A percentile compares a stretch with the other conserved stretches of the same genome.
Conservation (phyloP, 164 flowering plant genomes). For the Chloranthus sessilifolius region DNA sequence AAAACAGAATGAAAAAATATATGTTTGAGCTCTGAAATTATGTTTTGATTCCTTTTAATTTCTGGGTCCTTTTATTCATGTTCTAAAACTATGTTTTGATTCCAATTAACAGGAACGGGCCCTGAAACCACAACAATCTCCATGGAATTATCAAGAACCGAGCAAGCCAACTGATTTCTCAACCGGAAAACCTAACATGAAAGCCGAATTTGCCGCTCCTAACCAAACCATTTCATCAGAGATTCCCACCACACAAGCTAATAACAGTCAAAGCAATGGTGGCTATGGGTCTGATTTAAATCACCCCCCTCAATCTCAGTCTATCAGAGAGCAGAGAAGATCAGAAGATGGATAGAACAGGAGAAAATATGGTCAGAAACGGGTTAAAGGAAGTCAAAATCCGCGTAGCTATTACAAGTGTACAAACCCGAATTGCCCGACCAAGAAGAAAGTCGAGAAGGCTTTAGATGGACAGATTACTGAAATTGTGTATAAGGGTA, state of each 20-base stretch:
- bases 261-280: conserved; percentile 14
- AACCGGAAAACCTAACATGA: conserved; percentile 13
- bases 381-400: conserved; percentile 78
- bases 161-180: conserved; percentile 25
- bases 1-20: too few species aligned
- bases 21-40: too few species aligned
- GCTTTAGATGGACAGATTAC: conserved; percentile 75
- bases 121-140: conserved; percentile 17
- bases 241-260: conserved; percentile 20
- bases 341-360: conserved; percentile 85
- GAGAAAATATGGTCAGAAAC: conserved; percentile 90
- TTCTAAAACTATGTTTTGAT: not conserved
- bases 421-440: conserved; percentile 62
- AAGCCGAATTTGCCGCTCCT: conserved; percentile 25
- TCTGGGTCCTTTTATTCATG: too few species aligned
- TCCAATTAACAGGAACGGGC: conserved; percentile 24
- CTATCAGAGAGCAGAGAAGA: conserved; percentile 43
- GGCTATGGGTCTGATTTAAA: conserved; percentile 17
- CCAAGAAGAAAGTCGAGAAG: conserved; percentile 79
- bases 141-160: conserved; percentile 34
- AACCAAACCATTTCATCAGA: conserved; percentile 32
- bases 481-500: conserved; percentile 82
- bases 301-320: conserved; percentile 30
- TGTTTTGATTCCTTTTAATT: too few species aligned
- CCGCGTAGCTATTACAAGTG: conserved; percentile 88